Conservation (phyloP, 1,139 yeast genomes). For the Ogataea hybrid region DNA sequence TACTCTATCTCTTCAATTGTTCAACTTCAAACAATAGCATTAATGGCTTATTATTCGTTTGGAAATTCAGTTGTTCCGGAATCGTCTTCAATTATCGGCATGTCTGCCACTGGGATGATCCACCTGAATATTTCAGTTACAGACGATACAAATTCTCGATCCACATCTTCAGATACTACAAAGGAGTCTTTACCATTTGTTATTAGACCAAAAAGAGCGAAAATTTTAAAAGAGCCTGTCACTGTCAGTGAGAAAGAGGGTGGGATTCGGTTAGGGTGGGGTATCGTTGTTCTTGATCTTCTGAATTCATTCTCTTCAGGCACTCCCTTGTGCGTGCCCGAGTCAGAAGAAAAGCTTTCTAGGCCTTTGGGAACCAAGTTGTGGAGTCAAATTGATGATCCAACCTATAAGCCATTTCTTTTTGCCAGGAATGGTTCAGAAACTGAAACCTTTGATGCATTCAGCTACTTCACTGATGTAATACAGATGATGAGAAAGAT, state of each 20-base stretch:
- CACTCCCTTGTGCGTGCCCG: conserved; percentile 22
- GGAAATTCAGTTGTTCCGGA: conserved; percentile 33
- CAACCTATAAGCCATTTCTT: not conserved
- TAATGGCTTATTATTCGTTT: conserved; percentile 32
- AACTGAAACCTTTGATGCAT: conserved; percentile 17
- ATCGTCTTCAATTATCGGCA: conserved; percentile 32
- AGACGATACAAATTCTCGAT: not conserved
- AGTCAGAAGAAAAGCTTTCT: conserved; percentile 8
- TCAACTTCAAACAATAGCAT: conserved; percentile 31
- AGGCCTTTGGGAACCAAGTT: not conserved
- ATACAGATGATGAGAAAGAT: conserved; percentile 22
- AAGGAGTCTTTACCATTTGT: not conserved
- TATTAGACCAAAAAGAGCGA: conserved; percentile 20
- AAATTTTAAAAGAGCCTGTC: conserved; percentile 20
- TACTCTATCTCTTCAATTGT: conserved; percentile 28
- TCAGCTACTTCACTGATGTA: conserved; percentile 23
- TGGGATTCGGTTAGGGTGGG: conserved; percentile 33
- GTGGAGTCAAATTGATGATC: not conserved
- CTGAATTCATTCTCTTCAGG: conserved; percentile 22
- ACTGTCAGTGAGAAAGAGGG: conserved; percentile 31
- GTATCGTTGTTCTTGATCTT: conserved; percentile 31
- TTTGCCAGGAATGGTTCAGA: conserved; percentile 1
- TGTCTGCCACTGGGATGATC: conserved; percentile 21
- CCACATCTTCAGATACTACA: not conserved
- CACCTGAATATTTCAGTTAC: conserved; percentile 19